These are phyloP conservation scores for Centaurea solstitialis DNA, from an alignment of 129 eudicot species.

Conservation along the genomic window DNA sequence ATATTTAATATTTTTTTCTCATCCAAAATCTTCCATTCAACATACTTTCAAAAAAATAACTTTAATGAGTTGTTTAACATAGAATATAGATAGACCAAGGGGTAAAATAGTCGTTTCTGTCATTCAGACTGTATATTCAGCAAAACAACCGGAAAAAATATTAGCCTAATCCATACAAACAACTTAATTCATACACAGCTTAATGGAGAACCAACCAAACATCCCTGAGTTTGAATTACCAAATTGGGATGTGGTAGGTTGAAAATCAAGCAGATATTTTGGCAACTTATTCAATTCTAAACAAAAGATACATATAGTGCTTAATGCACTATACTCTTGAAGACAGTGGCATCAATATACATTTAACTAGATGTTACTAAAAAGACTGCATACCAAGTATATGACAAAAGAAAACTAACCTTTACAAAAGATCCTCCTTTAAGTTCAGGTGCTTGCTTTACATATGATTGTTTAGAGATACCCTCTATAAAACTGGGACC, in stretches of 20 bases:
- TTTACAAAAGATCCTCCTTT: slow-evolving; percentile 89
- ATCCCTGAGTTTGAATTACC: neutral
- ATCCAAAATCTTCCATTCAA: neutral
- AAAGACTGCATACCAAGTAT: slow-evolving; percentile 1
- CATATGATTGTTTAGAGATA: slow-evolving; percentile 78
- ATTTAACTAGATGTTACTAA: neutral
- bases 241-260: neutral
- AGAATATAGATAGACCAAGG: neutral
- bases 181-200: neutral
- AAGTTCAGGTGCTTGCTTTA: slow-evolving; percentile 85
- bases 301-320: neutral
- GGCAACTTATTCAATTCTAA: neutral
- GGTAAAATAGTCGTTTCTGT: neutral
- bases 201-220: neutral
- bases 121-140: neutral
- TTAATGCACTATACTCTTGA: neutral
- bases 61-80: neutral
- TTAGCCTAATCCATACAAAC: neutral
- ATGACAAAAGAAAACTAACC: slow-evolving; percentile 39
- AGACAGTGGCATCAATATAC: neutral
- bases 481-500: slow-evolving; percentile 94
- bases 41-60: neutral
- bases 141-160: neutral
- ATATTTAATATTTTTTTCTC: neutral
- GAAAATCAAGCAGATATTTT: neutral